Base-by-base conservation (phyloP, 352 stramenopile genomes). In the Phytophthora cajani region DNA sequence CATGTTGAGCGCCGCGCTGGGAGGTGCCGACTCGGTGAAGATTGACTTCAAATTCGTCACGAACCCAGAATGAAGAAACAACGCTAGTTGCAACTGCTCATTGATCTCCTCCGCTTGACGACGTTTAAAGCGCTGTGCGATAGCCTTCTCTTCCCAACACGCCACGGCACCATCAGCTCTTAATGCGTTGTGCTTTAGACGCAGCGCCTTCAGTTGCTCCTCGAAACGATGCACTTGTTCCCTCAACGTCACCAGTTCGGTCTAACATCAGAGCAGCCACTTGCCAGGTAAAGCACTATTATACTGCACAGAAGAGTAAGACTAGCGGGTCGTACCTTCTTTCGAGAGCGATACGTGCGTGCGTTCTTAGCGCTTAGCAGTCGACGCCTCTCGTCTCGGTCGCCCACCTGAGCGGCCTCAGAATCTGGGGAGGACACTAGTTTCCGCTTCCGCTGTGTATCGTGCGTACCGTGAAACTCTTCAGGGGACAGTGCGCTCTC, bases 361-460 rank as follows among this genome's bases (percentile, higher is more conserved):
- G 77, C 74, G 30, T 80, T 87, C 55, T 79, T 78, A 1, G 77
- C 77, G 16, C 78, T 62, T 23, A 81, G 76, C 14, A 65, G 61
- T 33, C 66, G 67, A 7, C 77, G 76, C 50, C 69, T 75, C 16
- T 73, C 68, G 17, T 80, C 74, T 38, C 62, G 71, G 33, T 71
- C 64, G 30, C 64, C 55, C 5, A 60, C 19, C 40, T 55, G 10
- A 7, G 62, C 62, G 12, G 59, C 50, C 0, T 16, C 38, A 33
- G 25, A 50, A 8, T 63, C 61, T 21, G 36, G 23, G 7, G 50
- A 47, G 17, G 58, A 57, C 25, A n/a, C 8, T 21, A 25, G 1
- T 38, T 66, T 62, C 16, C 44, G 46, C 19, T 69, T 68, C 44
- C 21, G 9, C 16, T 54, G 47, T 12, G 53, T 16, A 5, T 42